These are phyloP conservation scores for Bremia lactucae DNA, from an alignment of 352 stramenopile species.

Conservation along the genomic window DNA sequence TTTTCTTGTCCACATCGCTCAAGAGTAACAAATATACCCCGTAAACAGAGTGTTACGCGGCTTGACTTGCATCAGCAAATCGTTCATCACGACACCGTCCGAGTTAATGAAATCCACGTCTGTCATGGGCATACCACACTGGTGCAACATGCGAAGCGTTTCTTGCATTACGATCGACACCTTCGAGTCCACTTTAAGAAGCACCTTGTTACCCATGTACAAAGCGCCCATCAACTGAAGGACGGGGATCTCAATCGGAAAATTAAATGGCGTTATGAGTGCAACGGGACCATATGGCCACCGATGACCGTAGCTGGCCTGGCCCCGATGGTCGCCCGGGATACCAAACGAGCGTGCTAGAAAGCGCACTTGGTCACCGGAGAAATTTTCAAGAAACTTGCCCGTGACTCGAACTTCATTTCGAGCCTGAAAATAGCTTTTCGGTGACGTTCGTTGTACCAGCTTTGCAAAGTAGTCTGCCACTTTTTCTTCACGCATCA, in stretches of 20 bases:
- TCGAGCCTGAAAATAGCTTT: constrained; percentile 92
- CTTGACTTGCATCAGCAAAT: constrained; percentile 89
- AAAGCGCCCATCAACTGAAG: constrained; percentile 98
- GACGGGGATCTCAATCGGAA: constrained; percentile 96
- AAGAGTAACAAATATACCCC: constrained; percentile 38
- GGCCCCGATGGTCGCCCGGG: constrained; percentile 93
- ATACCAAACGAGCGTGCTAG: constrained; percentile 92
- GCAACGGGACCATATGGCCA: constrained; percentile 94
- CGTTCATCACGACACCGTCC: constrained; percentile 89
- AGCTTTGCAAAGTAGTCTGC: constrained; percentile 92
- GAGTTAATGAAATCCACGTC: constrained; percentile 97
- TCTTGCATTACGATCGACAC: constrained; percentile 97
- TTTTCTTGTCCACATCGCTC: not conserved
- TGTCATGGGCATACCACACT: constrained; percentile 90
- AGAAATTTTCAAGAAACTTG: constrained; percentile 97
- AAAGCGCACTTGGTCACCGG: constrained; percentile 94
- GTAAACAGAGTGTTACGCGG: constrained; percentile 97
- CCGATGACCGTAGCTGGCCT: constrained; percentile 90
- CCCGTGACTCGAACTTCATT: constrained; percentile 89
- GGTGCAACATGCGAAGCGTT: constrained; percentile 90
- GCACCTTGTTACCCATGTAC: constrained; percentile 98
- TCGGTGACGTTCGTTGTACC: constrained; percentile 95
- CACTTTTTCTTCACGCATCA: constrained; percentile 83
- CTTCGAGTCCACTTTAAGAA: constrained; percentile 92
- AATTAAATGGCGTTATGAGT: constrained; percentile 98